Evolutionary conservation across 1,284 basidiomycete genomes (phyloP), one percentile per base, ranked within the genome.

Genomic region (Rhizoctonia solani): DNA sequence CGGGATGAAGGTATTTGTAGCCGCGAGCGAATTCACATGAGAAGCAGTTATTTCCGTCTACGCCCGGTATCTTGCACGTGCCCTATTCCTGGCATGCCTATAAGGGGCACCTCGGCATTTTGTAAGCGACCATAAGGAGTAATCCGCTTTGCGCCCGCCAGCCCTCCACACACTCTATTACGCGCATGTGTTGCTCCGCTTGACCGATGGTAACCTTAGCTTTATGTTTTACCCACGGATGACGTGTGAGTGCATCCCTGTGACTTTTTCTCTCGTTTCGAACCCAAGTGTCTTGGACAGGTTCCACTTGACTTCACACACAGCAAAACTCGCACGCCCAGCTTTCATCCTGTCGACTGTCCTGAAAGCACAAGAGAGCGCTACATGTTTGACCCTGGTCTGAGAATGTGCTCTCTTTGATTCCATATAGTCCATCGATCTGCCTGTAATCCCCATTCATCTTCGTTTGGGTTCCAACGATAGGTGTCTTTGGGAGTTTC

Each of bases 1-100:
- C 37, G 34, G 47, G 59, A 21, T n/a, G n/a, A 25, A 52, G 34
- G 59, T 52, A 63, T 63, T 63, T 63, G 59, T 63, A 63, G n/a
- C 49, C 59, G 47, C n/a, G 30, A 29, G 23, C 2, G 42, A 11
- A n/a, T 63, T 63, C 59, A 63, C 59, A 52, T 63, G 59, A 29
- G 21, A 37, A 21, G 49, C 25, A 14, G 23, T 19, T 63, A 63
- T 27, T 52, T 47, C 59, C 59, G 59, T 27, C 19, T 63, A 63
- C 49, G 27, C 59, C 59, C 59, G 59, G 47, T 34, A 14, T 19
- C 16, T 30, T 37, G 47, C 59, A 63, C 59, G 47, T 63, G 59
- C 47, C 11, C 29, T 9, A 9, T n/a, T 37, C 29, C 9, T 49
- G 56, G 56, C 56, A 59, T 59, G 44, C 56, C 56, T 49, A 59